These are phyloP conservation scores for Citrullus mucosospermus DNA, from an alignment of 306 rosid species.

Conservation along the genomic window DNA sequence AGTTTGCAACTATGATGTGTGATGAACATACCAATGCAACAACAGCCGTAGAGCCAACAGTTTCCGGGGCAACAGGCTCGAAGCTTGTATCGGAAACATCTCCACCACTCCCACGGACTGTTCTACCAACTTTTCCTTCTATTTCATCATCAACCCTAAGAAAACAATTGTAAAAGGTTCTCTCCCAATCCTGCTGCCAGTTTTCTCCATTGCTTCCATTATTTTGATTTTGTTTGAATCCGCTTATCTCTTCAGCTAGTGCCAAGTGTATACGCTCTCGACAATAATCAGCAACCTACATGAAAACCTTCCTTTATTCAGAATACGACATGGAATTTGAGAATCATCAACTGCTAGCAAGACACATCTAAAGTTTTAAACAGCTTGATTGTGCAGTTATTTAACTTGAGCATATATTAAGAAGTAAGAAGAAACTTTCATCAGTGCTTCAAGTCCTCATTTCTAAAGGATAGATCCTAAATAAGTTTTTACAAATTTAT, in stretches of 20 bases:
- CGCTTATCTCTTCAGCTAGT: conserved; percentile 33
- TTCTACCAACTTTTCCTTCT: conserved; percentile 28
- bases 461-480: background rate
- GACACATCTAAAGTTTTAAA: background rate
- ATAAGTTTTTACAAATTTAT: background rate
- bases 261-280: conserved; percentile 39
- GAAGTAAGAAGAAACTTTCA: background rate
- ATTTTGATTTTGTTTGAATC: conserved; percentile 8
- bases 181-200: conserved; percentile 33
- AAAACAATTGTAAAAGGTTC: conserved; percentile 30
- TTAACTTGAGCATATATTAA: background rate
- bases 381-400: background rate
- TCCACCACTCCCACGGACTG: background rate
- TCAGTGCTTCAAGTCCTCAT: background rate
- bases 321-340: background rate
- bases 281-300: conserved; percentile 52
- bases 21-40: conserved; percentile 41
- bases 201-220: conserved; percentile 17
- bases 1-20: conserved; percentile 46
- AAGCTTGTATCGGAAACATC: conserved; percentile 10
- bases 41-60: conserved; percentile 53
- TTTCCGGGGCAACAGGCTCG: conserved; percentile 41
- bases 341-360: background rate
- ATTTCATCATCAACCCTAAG: conserved; percentile 38
- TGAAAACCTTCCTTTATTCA: conserved; percentile 6